Evolutionary conservation across 179 eudicot genomes (phyloP), one percentile per base, ranked within the genome.

Genomic region (Carnegiea gigantea): DNA sequence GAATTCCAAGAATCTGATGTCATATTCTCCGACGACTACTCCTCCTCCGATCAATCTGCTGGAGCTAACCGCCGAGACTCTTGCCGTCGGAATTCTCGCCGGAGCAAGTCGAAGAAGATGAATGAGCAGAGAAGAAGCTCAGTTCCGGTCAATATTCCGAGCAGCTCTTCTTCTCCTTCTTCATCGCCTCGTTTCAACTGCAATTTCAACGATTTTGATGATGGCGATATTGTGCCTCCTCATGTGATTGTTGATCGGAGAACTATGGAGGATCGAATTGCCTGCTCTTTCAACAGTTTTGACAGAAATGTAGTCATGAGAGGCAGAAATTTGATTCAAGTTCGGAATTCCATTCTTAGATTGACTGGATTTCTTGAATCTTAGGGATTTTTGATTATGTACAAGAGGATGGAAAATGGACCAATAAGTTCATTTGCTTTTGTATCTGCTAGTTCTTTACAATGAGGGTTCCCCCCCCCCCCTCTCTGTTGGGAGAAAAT

Each of bases 1-100:
- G 77, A 74, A 74, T 74, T 74, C 59, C 33, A 44, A 24, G 77
- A 75, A 51, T 75, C 78, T 3, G 78, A 75, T 6, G 78, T 75
- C 33, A 49, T 75, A 8, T 75, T 75, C 78, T 43, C 62, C 40
- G 78, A 75, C 28, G 48, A 44, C 28, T 73, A 21, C 51, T 73
- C 48, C 75, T 49, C 53, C 62, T 70, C 74, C n/a, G 72, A 67
- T 67, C 72, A 67, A 26, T 24, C 20, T 17, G 72, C 40, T 18
- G 72, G 40, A 67, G 20, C 72, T 28, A 15, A 28, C 30, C 30
- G 68, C 10, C 62, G 17, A 3, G 62, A 57, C 20, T 57, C 62
- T 62, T 3, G 20, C 40, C 40, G 40, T 2, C 18, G 18, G 40
- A 67, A 28, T 30, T 28, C 71, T 28, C 71, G 71, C 6, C 71